Percentiles rank a stretch among this genome's conserved stretches.
Conservation (phyloP, 1,284 basidiomycete species). For the Tilletia horrida region DNA sequence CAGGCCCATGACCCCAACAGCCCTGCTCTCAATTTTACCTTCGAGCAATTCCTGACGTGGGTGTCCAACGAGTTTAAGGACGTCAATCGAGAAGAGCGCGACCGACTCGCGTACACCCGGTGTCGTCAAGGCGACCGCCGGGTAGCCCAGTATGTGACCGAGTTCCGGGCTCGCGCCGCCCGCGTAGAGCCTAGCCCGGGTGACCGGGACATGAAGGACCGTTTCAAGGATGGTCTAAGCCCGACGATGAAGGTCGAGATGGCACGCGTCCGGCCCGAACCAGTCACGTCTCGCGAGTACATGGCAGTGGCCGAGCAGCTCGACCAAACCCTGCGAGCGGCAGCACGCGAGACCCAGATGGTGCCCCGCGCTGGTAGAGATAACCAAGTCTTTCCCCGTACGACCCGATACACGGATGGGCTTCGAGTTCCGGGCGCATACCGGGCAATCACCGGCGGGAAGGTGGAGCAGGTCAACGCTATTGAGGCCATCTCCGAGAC, state of each 20-base stretch:
- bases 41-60: not conserved
- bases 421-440: too few species aligned
- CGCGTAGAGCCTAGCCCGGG: not conserved
- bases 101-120: conserved; percentile 1
- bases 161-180: not conserved
- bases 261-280: not conserved
- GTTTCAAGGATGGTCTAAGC: not conserved
- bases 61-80: not conserved
- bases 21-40: not conserved
- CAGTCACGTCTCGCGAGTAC: not conserved
- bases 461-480: not conserved
- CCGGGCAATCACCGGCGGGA: too few species aligned
- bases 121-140: not conserved
- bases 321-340: not conserved
- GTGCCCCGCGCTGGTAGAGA: too few species aligned
- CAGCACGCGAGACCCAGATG: not conserved
- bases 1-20: not conserved
- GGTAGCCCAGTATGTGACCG: not conserved
- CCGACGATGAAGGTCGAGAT: not conserved
- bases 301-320: not conserved
- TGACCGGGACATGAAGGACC: not conserved
- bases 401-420: not conserved
- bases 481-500: not conserved
- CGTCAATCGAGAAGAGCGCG: not conserved
- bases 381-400: too few species aligned